A percentile compares a stretch with the other conserved stretches of the same genome.
These are phyloP conservation scores for Talaromyces amestolkiae DNA, from an alignment of 2,329 filamentous ascomycete species.

Conservation along the genomic window DNA sequence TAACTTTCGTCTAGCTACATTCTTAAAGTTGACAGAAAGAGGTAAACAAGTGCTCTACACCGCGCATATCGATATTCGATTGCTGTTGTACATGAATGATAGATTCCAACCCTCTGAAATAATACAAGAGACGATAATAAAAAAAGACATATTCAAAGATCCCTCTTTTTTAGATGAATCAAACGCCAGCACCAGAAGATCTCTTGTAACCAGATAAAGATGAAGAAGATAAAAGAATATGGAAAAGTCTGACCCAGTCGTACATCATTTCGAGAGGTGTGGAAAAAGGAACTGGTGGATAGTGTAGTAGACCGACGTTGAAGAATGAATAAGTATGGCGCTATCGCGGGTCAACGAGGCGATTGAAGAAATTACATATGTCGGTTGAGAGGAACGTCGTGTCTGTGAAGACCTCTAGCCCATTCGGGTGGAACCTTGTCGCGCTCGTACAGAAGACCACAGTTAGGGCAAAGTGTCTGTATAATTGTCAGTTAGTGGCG, in stretches of 20 bases:
- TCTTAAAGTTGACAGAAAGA: background rate
- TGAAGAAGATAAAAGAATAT: slow-evolving; percentile 4
- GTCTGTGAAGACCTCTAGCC: slow-evolving; percentile 66
- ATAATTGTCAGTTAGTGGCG: background rate
- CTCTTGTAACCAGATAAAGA: slow-evolving; percentile 3
- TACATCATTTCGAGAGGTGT: slow-evolving; percentile 15
- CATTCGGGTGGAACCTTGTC: slow-evolving; percentile 78
- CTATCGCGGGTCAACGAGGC: background rate
- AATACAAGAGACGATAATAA: background rate
- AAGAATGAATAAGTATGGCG: background rate
- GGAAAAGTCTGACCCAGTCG: slow-evolving; percentile 12
- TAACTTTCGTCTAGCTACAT: background rate
- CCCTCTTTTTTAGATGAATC: slow-evolving; percentile 6
- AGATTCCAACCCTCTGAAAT: background rate
- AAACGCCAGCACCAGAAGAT: slow-evolving; percentile 14
- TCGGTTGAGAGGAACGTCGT: slow-evolving; percentile 41
- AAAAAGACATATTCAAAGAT: background rate
- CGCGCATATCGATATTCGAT: background rate
- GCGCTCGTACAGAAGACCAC: slow-evolving; percentile 82
- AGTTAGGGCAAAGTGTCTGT: slow-evolving; percentile 88
- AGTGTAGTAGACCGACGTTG: background rate
- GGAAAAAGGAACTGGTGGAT: background rate
- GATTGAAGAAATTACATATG: background rate
- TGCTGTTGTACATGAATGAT: slow-evolving; percentile 6
- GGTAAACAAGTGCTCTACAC: background rate